Base-by-base conservation (phyloP, 2,329 filamentous ascomycete genomes). In the Didymella pomorum region DNA sequence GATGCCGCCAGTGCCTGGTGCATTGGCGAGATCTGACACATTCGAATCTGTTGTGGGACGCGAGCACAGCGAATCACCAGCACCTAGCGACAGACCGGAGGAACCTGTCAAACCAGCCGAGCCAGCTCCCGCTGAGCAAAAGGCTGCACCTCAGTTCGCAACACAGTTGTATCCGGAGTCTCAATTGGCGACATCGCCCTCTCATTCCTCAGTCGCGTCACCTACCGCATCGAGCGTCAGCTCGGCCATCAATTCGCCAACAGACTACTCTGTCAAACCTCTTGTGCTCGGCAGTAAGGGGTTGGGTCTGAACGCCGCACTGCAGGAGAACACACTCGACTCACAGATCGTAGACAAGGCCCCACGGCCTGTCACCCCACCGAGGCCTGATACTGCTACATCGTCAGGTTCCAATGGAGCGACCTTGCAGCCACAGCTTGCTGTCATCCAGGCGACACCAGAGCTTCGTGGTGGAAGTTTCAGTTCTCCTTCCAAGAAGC, bases 371-470 rank as follows among this genome's bases (percentile, higher is more conserved):
- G 49, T 57, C 9, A 64, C 64, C 23, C 66, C 64, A 16, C 50
- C 56, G n/a, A 18, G 11, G 11, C 23, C 37, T n/a, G 49, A 37
- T n/a, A 16, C 28, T 2, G 37, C 55, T 37, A 35, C 55, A 16
- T 39, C 23, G 12, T 35, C 65, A n/a, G 28, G 48, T 11, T 56
- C 67, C 26, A 48, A 50, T 12, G 56, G 64, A 20, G 31, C 56
- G 6, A 62, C 68, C 29, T 55, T 70, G 42, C 72, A 73, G 44
- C 77, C 77, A 7, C 63, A 76, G 49, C 64, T 79, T 20, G 75
- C 76, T 18, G 58, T 79, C 2, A 79, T 72, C 3, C 72, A 78
- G 47, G 71, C 77, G 23, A 79, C 77, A 25, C 77, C 77, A 18
- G 62, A 74, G 7, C 53, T 78, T 33, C 76, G 76, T 41, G 66